phyloP scores from a whole-genome alignment of 169 alveolate species.

The Eimeria necatrix region DNA sequence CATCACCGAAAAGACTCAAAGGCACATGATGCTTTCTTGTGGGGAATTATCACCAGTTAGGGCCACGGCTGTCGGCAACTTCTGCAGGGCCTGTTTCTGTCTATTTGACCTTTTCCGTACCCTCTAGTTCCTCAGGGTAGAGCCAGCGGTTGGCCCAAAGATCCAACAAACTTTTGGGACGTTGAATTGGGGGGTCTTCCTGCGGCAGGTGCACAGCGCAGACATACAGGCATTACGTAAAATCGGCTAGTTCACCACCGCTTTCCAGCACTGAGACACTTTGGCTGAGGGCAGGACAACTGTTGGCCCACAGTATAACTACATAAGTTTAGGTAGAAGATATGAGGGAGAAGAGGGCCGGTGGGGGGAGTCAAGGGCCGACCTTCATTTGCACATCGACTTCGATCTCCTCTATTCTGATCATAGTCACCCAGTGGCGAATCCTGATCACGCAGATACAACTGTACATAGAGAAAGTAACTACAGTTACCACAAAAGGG shows the following conservation, averaged over 20 bases:
- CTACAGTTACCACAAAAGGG: neutral
- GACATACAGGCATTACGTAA: neutral
- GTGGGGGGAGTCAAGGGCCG: neutral
- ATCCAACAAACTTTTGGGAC: constrained; percentile 86
- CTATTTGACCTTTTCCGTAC: constrained; percentile 80
- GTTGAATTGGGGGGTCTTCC: constrained; percentile 74
- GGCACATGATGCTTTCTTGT: too few relatives aligned
- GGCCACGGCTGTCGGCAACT: too few relatives aligned
- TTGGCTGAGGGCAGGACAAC: too few relatives aligned
- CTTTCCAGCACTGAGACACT: too few relatives aligned
- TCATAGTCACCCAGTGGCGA: constrained; percentile 91
- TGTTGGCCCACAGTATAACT: too few relatives aligned
- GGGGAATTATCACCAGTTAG: too few relatives aligned
- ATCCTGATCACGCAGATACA: constrained; percentile 81
- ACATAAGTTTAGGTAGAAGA: too few relatives aligned
- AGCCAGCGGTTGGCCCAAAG: constrained; percentile 94
- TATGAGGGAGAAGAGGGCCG: neutral
- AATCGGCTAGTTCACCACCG: too few relatives aligned
- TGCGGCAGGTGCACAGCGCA: constrained; percentile 15
- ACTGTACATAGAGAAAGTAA: neutral
- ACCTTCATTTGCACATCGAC: constrained; percentile 87
- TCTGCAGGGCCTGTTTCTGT: constrained; percentile 47
- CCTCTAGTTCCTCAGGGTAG: constrained; percentile 89
- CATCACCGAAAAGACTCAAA: neutral
- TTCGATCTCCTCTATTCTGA: constrained; percentile 89